Percentiles rank a stretch among this genome's conserved stretches.
Conservation (phyloP, 352 stramenopile species). For the Aphanomyces stellatus region DNA sequence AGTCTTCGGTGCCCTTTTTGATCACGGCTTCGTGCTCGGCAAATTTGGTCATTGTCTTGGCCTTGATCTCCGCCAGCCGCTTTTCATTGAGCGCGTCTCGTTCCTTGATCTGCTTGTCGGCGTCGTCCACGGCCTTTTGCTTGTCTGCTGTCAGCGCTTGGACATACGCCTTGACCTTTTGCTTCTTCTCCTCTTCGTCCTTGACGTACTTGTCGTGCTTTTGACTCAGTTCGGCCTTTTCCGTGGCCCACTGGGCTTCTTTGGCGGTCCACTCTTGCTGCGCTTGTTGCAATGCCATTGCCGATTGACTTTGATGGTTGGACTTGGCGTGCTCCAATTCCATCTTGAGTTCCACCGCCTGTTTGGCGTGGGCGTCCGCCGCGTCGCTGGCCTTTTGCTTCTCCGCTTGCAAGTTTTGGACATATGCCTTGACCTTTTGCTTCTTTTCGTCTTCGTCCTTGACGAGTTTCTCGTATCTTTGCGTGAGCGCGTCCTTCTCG, state of each 20-base stretch:
- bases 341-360: conserved; percentile 55
- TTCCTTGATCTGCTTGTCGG: conserved; percentile 56
- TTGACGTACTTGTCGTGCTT: conserved; percentile 35
- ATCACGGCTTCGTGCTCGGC: conserved; percentile 18
- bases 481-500: conserved; percentile 32
- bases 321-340: too few species aligned
- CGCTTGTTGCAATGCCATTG: too few species aligned
- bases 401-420: conserved; percentile 31
- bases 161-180: conserved; percentile 48
- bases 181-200: conserved; percentile 20
- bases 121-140: conserved; percentile 32
- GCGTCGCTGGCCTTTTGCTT: conserved; percentile 37
- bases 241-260: conserved; percentile 23
- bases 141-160: conserved; percentile 36
- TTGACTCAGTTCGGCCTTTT: conserved; percentile 31
- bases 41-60: conserved; percentile 21
- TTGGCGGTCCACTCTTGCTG: conserved; percentile 2
- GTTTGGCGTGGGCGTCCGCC: conserved; percentile 49
- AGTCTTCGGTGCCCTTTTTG: conserved; percentile 6
- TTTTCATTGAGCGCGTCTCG: conserved; percentile 73
- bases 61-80: conserved; percentile 34
- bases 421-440: conserved; percentile 45
- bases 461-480: conserved; percentile 33
- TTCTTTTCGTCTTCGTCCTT: conserved; percentile 23
- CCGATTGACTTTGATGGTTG: too few species aligned